Percentiles rank a stretch among this genome's conserved stretches.
Evolutionary conservation across 352 stramenopile genomes (phyloP).

Genomic region (Pythium aquatile): DNA sequence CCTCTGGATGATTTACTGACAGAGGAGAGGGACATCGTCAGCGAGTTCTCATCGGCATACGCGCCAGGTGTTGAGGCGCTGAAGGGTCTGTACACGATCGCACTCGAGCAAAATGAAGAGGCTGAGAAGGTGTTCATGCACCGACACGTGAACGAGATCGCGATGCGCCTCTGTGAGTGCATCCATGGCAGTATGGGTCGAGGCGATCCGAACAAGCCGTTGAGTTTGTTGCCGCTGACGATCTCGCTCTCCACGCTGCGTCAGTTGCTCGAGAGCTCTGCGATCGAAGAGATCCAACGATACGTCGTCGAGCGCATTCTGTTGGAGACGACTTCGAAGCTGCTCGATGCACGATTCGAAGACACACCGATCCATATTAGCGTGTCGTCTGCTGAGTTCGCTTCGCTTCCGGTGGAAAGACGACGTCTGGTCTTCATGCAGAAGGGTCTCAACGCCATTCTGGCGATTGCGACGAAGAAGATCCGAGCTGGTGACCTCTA

Average conservation of each 20-base stretch:
- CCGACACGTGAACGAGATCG: conserved; percentile 79
- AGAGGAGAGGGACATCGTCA: conserved; percentile 57
- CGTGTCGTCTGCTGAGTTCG: conserved; percentile 43
- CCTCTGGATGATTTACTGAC: conserved; percentile 72
- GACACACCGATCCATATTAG: conserved; percentile 46
- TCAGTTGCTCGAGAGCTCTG: conserved; percentile 57
- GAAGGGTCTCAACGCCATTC: conserved; percentile 65
- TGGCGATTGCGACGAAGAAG: conserved; percentile 54
- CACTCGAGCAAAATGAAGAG: conserved; percentile 52
- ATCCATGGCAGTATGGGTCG: conserved; percentile 72
- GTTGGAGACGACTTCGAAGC: conserved; percentile 70
- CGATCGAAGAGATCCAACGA: conserved; percentile 60
- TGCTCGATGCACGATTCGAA: conserved; percentile 70
- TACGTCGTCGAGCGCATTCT: conserved; percentile 76
- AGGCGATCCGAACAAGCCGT: conserved; percentile 55
- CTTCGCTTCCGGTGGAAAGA: conserved; percentile 13
- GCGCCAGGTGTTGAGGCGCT: conserved; percentile 68
- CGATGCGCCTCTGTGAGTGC: conserved; percentile 67
- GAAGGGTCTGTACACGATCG: conserved; percentile 79
- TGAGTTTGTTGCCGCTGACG: conserved; percentile 69
- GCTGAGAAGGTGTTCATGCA: conserved; percentile 66
- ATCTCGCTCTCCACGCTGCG: conserved; percentile 71
- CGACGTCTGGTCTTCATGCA: conserved; percentile 59
- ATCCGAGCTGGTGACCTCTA: conserved; percentile 71
- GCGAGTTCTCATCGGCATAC: conserved; percentile 49